Evolutionary conservation across 495 filamentous ascomycete genomes (phyloP).

Genomic region (Hypoxylon trugodes): DNA sequence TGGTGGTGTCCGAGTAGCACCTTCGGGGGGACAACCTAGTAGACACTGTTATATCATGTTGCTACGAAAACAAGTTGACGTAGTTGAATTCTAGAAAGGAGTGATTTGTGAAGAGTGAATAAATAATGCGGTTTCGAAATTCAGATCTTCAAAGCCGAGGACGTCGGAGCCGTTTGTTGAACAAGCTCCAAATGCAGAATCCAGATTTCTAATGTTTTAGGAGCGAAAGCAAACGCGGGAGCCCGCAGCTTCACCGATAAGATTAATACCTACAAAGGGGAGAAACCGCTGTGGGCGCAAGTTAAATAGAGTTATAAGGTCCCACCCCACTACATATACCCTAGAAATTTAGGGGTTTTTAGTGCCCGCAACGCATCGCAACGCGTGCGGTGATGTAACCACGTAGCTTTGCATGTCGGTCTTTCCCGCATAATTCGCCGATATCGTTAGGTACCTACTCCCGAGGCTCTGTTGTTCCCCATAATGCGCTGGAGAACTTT

Average conservation of each 20-base stretch:
- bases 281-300: not conserved
- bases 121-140: not conserved
- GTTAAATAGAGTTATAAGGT: constrained; percentile 21
- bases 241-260: constrained; percentile 30
- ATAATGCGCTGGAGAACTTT: not conserved
- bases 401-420: constrained; percentile 12
- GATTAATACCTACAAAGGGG: constrained; percentile 14
- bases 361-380: not conserved
- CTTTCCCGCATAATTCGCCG: constrained; percentile 9
- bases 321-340: constrained; percentile 13
- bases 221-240: constrained; percentile 21
- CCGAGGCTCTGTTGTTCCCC: not conserved
- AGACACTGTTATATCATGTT: constrained; percentile 27
- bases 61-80: not conserved
- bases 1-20: no score
- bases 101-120: not conserved
- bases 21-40: constrained; percentile 18
- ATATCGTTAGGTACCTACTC: not conserved
- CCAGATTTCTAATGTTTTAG: no score
- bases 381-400: constrained; percentile 6
- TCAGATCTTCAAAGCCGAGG: constrained; percentile 9
- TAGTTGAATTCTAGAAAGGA: not conserved
- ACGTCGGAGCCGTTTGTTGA: constrained; percentile 3
- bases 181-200: constrained; percentile 3
- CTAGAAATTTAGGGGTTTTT: constrained; percentile 15